These are phyloP conservation scores for Malbranchea zuffiana DNA, from an alignment of 2,329 filamentous ascomycete species.

Conservation along the genomic window DNA sequence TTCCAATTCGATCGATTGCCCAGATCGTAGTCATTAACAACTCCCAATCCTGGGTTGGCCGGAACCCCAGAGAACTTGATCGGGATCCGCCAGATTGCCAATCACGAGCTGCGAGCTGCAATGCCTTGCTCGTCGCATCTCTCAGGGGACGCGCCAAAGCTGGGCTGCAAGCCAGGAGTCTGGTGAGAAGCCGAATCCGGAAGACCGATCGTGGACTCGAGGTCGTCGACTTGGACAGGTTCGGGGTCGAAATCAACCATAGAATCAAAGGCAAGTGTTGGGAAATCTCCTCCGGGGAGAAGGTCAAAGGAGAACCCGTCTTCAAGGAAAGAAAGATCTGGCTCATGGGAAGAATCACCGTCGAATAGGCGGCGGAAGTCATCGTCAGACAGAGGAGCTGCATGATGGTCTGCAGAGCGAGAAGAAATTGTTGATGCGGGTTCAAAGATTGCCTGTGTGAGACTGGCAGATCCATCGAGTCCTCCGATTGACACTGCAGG, in stretches of 20 bases:
- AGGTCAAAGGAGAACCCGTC: slow-evolving; percentile 63
- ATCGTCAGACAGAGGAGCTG: slow-evolving; percentile 58
- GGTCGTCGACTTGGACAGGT: slow-evolving; percentile 34
- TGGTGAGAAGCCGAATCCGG: slow-evolving; percentile 40
- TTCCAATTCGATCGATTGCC: slow-evolving; percentile 34
- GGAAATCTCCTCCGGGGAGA: slow-evolving; percentile 41
- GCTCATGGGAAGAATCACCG: slow-evolving; percentile 56
- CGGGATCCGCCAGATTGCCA: slow-evolving; percentile 25
- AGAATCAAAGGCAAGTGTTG: slow-evolving; percentile 44
- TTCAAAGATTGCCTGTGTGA: slow-evolving; percentile 32
- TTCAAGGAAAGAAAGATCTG: slow-evolving; percentile 68
- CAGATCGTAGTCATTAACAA: slow-evolving; percentile 38
- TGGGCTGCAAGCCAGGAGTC: slow-evolving; percentile 43
- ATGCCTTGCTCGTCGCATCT: slow-evolving; percentile 44
- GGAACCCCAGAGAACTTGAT: slow-evolving; percentile 25
- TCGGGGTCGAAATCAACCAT: slow-evolving; percentile 46
- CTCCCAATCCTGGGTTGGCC: slow-evolving; percentile 32
- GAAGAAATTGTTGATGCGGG: slow-evolving; percentile 28
- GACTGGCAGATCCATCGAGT: slow-evolving; percentile 40
- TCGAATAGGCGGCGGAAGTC: slow-evolving; percentile 50
- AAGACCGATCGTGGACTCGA: slow-evolving; percentile 38
- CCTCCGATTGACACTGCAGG: slow-evolving; percentile 98
- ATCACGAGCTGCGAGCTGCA: slow-evolving; percentile 41
- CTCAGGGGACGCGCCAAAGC: slow-evolving; percentile 44
- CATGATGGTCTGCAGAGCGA: slow-evolving; percentile 49